These are phyloP conservation scores for Amaranthus cruentus DNA, from an alignment of 148 eudicot genomes.

Conservation along the genomic window DNA sequence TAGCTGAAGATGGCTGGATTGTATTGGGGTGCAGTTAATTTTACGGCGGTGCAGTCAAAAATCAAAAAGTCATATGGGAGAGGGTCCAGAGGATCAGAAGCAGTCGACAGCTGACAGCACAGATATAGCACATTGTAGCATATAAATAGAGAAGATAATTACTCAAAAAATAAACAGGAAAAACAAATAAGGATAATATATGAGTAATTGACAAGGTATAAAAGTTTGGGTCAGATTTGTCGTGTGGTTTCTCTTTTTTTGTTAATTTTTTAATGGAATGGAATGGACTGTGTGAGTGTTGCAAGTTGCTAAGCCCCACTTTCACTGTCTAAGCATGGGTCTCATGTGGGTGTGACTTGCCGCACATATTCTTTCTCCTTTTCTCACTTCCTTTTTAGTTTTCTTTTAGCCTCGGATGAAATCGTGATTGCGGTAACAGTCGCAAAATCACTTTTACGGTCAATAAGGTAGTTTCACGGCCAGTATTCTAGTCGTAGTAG, in stretches of 20 bases:
- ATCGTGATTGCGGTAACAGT: too few species aligned
- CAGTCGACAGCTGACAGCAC: too few species aligned
- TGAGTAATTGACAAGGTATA: neutral
- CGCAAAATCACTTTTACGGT: too few species aligned
- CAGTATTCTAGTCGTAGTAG: too few species aligned
- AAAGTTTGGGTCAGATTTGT: constrained; percentile 18
- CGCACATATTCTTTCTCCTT: constrained; percentile 11
- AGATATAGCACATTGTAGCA: too few species aligned
- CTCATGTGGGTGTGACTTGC: constrained; percentile 18
- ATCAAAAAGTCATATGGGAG: neutral
- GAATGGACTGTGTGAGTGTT: neutral
- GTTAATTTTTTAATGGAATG: neutral
- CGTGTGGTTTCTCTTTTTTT: neutral
- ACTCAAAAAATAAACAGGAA: neutral
- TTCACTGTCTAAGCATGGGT: constrained; percentile 17
- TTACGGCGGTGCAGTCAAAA: constrained; percentile 21
- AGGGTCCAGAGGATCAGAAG: neutral
- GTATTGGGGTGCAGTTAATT: neutral
- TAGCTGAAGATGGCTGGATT: too few species aligned
- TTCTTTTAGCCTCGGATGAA: neutral
- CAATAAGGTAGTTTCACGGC: too few species aligned
- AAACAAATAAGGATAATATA: neutral
- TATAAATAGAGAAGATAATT: neutral
- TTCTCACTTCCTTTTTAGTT: neutral
- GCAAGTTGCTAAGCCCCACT: constrained; percentile 13